Percentiles rank a stretch among this genome's conserved stretches.
Conservation (phyloP, 2,329 filamentous ascomycete genomes). For the Neopestalotiopsis clavispora region DNA sequence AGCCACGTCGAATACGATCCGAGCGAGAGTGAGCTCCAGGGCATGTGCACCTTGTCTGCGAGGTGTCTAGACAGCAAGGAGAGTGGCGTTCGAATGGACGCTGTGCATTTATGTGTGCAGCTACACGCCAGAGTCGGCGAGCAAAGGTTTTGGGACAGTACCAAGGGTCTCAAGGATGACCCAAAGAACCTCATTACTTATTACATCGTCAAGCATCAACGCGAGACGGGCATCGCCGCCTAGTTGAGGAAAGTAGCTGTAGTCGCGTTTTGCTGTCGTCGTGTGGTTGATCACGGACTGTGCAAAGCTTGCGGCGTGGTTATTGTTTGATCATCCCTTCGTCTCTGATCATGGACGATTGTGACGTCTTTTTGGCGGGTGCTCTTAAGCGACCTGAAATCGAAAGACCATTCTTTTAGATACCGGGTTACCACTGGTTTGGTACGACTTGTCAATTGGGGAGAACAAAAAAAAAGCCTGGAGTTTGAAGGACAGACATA, state of each 20-base stretch:
- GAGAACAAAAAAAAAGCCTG: not conserved
- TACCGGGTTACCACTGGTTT: not conserved
- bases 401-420: not conserved
- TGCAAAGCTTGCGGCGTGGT: not conserved
- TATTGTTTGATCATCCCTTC: not conserved
- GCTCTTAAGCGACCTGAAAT: not conserved
- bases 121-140: constrained; percentile 69
- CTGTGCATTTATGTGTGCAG: constrained; percentile 79
- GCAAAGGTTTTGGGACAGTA: constrained; percentile 68
- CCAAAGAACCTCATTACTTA: constrained; percentile 80
- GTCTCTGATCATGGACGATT: not conserved
- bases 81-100: constrained; percentile 72
- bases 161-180: constrained; percentile 70
- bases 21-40: constrained; percentile 54
- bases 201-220: constrained; percentile 75
- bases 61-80: constrained; percentile 65
- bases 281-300: not conserved
- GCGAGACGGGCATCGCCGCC: constrained; percentile 44
- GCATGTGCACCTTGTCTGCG: constrained; percentile 55
- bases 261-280: constrained; percentile 5
- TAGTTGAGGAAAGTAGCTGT: constrained; percentile 19
- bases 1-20: constrained; percentile 53
- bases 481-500: constrained; percentile 4
- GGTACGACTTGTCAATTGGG: not conserved
- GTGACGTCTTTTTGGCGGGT: not conserved